Evolutionary conservation across 2,329 filamentous ascomycete species (phyloP), one percentile per base, ranked within the genome.

Genomic region (Scedosporium boydii): DNA sequence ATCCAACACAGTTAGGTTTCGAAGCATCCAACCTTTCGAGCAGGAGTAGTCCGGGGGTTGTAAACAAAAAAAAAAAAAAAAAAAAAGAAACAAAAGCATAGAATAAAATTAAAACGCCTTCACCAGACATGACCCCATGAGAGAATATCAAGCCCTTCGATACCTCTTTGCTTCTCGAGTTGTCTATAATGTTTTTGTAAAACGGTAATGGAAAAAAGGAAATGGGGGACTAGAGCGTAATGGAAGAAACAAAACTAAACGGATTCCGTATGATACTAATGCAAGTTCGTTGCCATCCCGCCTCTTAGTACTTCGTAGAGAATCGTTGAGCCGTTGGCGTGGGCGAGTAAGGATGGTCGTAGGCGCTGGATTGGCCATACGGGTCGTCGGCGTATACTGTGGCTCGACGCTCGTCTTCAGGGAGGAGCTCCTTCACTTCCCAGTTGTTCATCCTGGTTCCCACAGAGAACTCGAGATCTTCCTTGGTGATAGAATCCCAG

Each of bases 401-500:
- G 23, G 80, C 80, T 63, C 89, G 84, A 64, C 89, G 87, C 64
- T 93, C 90, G 63, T 95, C 91, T 67, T 95, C 90, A 55, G 88
- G 85, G 18, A 95, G 81, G 10, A 91, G 82, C 66, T 98, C 93
- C 79, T 98, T 98, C 72, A 98, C 89, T 73, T 99, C 95, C 95
- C 95, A 99, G 74, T 95, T 97, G 78, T 96, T 96, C 77, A 91
- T 89, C 74, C 93, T 91, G 64, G 91, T 91, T 67, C 93, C 93
- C 59, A 99, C 95, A 2, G 92, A 96, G 76, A 99, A 99, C 74
- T 99, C 95, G 67, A 99, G 87, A 74, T 99, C 95, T 77, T 99
- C 95, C 72, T 90, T 92, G 23, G 95, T 99, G 75, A 99, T 99
- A 16, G 93, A 97, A 73, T 99, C 95, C 95, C 95, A 99, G 80